Percentiles rank a stretch among this genome's conserved stretches.
Evolutionary conservation across 164 flowering plant genomes (phyloP).

Genomic region (Aristolochia californica): DNA sequence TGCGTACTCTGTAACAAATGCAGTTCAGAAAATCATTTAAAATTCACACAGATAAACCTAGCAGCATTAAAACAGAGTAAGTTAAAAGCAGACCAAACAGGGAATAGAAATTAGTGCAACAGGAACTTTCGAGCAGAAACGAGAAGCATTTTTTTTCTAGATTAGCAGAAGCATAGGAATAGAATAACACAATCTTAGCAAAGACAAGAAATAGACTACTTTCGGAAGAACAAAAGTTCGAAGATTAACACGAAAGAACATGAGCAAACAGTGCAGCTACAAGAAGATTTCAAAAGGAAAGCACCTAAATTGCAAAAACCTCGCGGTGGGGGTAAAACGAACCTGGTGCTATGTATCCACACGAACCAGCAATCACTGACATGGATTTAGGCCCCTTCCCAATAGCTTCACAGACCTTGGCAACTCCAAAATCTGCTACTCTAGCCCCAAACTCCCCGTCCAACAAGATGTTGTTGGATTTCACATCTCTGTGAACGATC

Average conservation of each 20-base stretch:
- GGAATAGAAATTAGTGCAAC: no score
- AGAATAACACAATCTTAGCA: neutral
- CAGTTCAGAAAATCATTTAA: neutral
- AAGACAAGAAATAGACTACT: neutral
- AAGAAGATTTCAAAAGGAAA: neutral
- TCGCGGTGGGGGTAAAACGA: neutral
- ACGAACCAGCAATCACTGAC: constrained; percentile 73
- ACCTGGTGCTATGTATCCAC: constrained; percentile 90
- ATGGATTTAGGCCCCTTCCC: constrained; percentile 38
- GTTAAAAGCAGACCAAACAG: no score
- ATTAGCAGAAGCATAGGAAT: neutral
- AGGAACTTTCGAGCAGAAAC: no score
- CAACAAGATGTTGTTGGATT: constrained; percentile 60
- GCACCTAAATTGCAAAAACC: neutral
- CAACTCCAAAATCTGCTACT: constrained; percentile 72
- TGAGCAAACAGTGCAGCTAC: neutral
- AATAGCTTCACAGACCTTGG: constrained; percentile 30
- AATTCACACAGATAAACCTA: no score
- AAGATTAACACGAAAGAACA: neutral
- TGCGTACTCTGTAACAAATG: constrained; percentile 67
- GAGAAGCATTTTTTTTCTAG: no score
- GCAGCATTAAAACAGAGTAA: no score
- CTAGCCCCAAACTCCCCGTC: constrained; percentile 52
- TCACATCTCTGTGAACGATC: constrained; percentile 64
- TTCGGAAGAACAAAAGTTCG: neutral